Conservation (phyloP, 495 filamentous ascomycete genomes). For the Daldinia vernicosa region DNA sequence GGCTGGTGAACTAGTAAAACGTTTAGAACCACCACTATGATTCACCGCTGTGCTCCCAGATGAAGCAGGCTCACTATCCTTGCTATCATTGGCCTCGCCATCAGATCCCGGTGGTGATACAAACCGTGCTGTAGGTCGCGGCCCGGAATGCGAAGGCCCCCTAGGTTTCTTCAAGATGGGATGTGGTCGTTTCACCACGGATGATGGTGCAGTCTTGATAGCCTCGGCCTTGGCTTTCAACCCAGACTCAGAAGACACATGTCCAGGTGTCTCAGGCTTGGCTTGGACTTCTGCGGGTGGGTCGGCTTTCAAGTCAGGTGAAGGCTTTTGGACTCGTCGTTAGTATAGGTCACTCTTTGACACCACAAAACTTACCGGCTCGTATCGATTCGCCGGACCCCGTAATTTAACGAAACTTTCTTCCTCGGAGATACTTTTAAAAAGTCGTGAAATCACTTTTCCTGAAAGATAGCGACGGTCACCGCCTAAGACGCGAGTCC, state of each 20-base stretch:
- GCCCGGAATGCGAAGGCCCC: conserved; percentile 59
- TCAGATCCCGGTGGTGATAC: conserved; percentile 57
- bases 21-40: conserved; percentile 34
- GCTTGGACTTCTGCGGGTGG: conserved; percentile 20
- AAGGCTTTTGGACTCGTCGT: conserved; percentile 35
- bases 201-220: conserved; percentile 29
- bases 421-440: conserved; percentile 59
- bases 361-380: conserved; percentile 48
- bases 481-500: conserved; percentile 67
- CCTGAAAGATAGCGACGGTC: conserved; percentile 56
- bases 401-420: conserved; percentile 58
- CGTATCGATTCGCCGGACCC: conserved; percentile 55
- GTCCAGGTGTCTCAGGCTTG: conserved; percentile 18
- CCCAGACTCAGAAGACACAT: conserved; percentile 24
- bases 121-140: conserved; percentile 61
- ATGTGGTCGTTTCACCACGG: conserved; percentile 48
- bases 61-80: conserved; percentile 35
- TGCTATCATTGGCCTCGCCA: conserved; percentile 45
- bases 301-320: conserved; percentile 37
- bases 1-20: conserved; percentile 37
- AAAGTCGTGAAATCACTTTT: conserved; percentile 56
- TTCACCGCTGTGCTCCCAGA: conserved; percentile 43
- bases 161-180: conserved; percentile 64
- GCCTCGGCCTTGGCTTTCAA: conserved; percentile 25
- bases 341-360: conserved; percentile 14